These are phyloP conservation scores for Hericium erinaceus DNA, from an alignment of 768 basidiomycete species.

Conservation along the genomic window DNA sequence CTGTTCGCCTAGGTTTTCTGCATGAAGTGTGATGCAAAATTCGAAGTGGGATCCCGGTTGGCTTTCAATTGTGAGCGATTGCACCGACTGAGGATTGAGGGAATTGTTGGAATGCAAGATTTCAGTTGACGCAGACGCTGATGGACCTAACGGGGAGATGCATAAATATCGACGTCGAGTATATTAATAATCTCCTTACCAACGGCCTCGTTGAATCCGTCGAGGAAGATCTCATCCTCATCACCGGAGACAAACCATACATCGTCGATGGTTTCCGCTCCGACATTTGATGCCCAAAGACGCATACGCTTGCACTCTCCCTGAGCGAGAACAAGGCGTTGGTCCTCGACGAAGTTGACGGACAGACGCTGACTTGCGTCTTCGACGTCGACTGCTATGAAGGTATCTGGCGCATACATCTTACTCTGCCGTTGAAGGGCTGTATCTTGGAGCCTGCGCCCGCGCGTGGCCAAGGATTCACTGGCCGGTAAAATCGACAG, in stretches of 20 bases:
- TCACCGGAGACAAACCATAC: conserved; percentile 59
- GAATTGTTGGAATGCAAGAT: conserved; percentile 43
- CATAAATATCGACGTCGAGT: background rate
- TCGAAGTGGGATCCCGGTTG: conserved; percentile 39
- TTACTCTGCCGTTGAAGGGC: conserved; percentile 55
- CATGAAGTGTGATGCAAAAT: conserved; percentile 47
- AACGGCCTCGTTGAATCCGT: conserved; percentile 18
- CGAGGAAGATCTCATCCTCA: conserved; percentile 57
- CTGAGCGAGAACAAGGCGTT: conserved; percentile 43
- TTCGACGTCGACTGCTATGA: conserved; percentile 53
- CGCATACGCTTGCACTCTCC: conserved; percentile 55
- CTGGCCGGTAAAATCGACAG: conserved; percentile 58
- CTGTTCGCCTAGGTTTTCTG: conserved; percentile 34
- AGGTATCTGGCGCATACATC: conserved; percentile 62
- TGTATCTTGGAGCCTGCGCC: conserved; percentile 70
- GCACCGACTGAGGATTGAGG: conserved; percentile 37
- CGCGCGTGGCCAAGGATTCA: conserved; percentile 63
- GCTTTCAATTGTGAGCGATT: conserved; percentile 31
- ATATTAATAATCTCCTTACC: conserved; percentile 2
- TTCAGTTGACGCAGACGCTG: conserved; percentile 23
- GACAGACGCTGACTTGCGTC: conserved; percentile 56
- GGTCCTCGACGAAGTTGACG: conserved; percentile 46
- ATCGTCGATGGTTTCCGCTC: conserved; percentile 49
- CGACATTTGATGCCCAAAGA: conserved; percentile 60
- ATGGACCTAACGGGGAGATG: background rate